Conservation (phyloP, 75 land plant species). For the Sequoiadendron giganteum region DNA sequence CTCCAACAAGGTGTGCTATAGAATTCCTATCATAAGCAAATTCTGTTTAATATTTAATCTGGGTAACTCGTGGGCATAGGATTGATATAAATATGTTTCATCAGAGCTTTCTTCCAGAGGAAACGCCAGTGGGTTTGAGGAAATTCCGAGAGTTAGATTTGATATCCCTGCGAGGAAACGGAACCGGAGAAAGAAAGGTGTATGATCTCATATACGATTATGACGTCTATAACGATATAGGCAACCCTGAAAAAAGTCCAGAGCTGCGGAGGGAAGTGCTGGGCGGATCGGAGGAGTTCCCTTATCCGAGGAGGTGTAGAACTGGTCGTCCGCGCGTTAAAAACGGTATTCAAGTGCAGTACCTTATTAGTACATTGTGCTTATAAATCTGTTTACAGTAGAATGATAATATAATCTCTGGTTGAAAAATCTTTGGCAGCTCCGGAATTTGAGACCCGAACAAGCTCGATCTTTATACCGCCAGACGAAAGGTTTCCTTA, state of each 20-base stretch:
- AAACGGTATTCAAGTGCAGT: slow-evolving; percentile 16
- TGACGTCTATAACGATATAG: slow-evolving; percentile 64
- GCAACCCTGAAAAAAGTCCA: slow-evolving; percentile 32
- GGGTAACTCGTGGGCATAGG: not conserved
- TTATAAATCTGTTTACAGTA: not conserved
- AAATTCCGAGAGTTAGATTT: slow-evolving; percentile 37
- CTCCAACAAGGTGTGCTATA: slow-evolving; percentile 52
- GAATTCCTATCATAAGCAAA: not conserved
- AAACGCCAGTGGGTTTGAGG: slow-evolving; percentile 42
- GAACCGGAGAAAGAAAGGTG: slow-evolving; percentile 35
- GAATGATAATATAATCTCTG: not conserved
- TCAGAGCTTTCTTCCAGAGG: slow-evolving; percentile 40
- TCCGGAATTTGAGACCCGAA: slow-evolving; percentile 31
- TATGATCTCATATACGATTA: slow-evolving; percentile 66
- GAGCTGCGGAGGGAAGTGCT: slow-evolving; percentile 32
- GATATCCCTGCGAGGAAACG: slow-evolving; percentile 33
- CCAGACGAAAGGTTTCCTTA: slow-evolving; percentile 46
- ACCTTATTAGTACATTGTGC: no score
- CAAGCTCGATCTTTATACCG: slow-evolving; percentile 19
- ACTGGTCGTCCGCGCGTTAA: slow-evolving; percentile 50
- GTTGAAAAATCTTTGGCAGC: slow-evolving; percentile 5
- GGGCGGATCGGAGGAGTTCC: slow-evolving; percentile 52
- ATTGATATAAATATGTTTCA: not conserved
- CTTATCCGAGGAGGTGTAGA: slow-evolving; percentile 63
- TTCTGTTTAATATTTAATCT: not conserved